Evolutionary conservation across 2,329 filamentous ascomycete genomes (phyloP), one percentile per base, ranked within the genome.

Genomic region (Chaetomium strumarium): DNA sequence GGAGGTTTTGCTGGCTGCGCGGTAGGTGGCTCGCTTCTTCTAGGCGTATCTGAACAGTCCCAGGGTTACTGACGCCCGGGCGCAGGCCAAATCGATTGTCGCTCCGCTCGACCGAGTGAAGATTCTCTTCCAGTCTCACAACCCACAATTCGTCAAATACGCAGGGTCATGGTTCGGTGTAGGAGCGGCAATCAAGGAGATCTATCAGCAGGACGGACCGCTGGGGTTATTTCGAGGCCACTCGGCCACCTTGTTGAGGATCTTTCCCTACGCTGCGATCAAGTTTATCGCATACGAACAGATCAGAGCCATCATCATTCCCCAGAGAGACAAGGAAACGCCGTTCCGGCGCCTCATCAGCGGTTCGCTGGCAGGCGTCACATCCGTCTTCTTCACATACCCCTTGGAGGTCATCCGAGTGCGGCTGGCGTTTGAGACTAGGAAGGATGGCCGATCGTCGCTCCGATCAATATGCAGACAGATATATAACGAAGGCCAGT

Each of bases 221-320:
- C 67, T 76, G 11, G 93, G 93, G 1, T 77, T 99, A 7, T 99
- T 90, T 72, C 86, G 93, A 48, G 93, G 93, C 7, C 93, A 99
- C 68, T 96, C 90, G 4, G 93, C 91, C 2, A 99, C 93, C 0
- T 75, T 99, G 2, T 77, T 97, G 48, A 85, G 93, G 58, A 95
- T 99, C 58, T 99, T 97, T 63, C 93, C 93, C 6, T 99, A 99
- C 68, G 93, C 92, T 14, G 92, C 88, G 42, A 96, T 97, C 71
- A 99, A 99, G 66, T 99, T 99, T 66, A 80, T 99, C 39, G 91
- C 92, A 42, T 99, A 99, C 73, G 93, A 99, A 69, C 93, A 99
- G 70, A 89, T 96, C 59, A 88, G 93, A 55, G 82, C 86, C 12
- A 64, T 84, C 13, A 66, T 97, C 31, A 97, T 99, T 56, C 80